phyloP scores from a whole-genome alignment of 305 asterid species.

The Fraxinus sp. region DNA sequence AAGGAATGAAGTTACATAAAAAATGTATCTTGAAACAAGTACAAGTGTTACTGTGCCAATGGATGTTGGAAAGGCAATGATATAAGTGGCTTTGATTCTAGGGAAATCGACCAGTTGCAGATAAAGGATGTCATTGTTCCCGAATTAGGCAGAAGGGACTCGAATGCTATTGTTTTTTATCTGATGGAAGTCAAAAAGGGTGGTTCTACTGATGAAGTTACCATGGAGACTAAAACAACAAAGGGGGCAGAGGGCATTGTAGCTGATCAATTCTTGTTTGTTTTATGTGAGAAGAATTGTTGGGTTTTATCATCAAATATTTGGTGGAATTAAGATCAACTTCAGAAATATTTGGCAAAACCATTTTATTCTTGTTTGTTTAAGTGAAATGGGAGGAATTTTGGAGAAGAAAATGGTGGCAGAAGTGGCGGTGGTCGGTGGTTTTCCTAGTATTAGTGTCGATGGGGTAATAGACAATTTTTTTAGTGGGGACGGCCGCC shows the following conservation, averaged over 20 bases:
- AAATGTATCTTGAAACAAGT: conserved; percentile 3
- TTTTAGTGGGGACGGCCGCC: no score
- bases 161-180: background rate
- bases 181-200: conserved; percentile 26
- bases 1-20: background rate
- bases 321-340: no score
- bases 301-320: no score
- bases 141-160: conserved; percentile 17
- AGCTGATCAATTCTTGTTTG: background rate
- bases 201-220: background rate
- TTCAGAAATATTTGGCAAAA: no score
- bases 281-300: no score
- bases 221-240: background rate
- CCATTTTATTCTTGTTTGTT: no score
- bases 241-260: conserved; percentile 12
- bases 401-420: no score
- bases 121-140: conserved; percentile 11
- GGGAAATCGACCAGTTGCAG: background rate
- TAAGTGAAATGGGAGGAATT: no score
- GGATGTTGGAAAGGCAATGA: conserved; percentile 21
- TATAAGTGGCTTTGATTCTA: conserved; percentile 6
- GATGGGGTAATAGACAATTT: no score
- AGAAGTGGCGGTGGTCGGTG: no score
- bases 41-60: conserved; percentile 19
- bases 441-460: no score